A percentile compares a stretch with the other conserved stretches of the same genome.
Evolutionary conservation across 352 stramenopile species (phyloP).

Genomic region (Pythium pyrilobum): DNA sequence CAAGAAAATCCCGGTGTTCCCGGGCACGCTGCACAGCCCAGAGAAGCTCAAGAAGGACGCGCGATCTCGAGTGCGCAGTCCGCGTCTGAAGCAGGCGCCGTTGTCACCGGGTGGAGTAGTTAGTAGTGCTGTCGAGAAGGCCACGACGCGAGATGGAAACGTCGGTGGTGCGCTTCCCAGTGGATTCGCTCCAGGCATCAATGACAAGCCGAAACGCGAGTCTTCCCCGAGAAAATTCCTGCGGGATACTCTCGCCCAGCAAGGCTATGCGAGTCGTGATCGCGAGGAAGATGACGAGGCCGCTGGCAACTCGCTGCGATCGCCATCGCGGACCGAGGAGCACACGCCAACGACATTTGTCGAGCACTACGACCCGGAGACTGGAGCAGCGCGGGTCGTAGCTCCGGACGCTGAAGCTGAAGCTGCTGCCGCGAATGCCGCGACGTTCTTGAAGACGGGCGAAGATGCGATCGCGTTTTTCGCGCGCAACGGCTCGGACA

Average conservation of each 20-base stretch:
- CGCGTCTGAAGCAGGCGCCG: slow-evolving; percentile 16
- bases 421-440: slow-evolving; percentile 43
- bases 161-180: neutral
- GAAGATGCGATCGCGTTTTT: slow-evolving; percentile 95
- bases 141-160: neutral
- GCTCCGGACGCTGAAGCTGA: slow-evolving; percentile 38
- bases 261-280: neutral
- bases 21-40: slow-evolving; percentile 50
- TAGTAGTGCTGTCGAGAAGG: too few species aligned
- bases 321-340: slow-evolving; percentile 10
- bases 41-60: slow-evolving; percentile 34
- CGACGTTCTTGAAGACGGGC: slow-evolving; percentile 59
- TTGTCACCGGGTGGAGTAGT: neutral
- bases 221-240: slow-evolving; percentile 62
- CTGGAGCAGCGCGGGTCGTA: slow-evolving; percentile 29
- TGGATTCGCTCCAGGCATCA: neutral
- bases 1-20: slow-evolving; percentile 74
- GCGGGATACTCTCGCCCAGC: slow-evolving; percentile 36
- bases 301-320: slow-evolving; percentile 2
- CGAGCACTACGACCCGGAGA: slow-evolving; percentile 37
- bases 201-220: slow-evolving; percentile 39
- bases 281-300: slow-evolving; percentile 15
- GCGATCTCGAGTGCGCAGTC: slow-evolving; percentile 12
- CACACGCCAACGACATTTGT: slow-evolving; percentile 35
- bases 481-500: slow-evolving; percentile 86